Evolutionary conservation across 352 stramenopile species (phyloP), one percentile per base, ranked within the genome.

Genomic region (Phytophthora cryptogea): DNA sequence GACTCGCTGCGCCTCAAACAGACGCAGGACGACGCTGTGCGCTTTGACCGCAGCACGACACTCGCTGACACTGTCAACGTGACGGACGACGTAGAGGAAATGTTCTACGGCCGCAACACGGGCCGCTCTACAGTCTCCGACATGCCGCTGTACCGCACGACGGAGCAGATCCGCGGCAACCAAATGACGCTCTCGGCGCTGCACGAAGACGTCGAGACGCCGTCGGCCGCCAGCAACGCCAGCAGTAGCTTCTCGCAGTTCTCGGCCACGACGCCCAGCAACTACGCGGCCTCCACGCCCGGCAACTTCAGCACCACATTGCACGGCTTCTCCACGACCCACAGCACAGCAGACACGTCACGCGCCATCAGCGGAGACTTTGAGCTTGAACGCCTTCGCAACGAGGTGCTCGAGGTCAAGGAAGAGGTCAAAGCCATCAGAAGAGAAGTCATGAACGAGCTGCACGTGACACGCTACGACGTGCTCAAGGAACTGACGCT

Each of bases 401-500:
- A 68, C 2, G 83, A 92, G 37, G 50, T 95, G 32, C 54, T 68
- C 6, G 77, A 85, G 44, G 72, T 95, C 37, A 87, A 87, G 52
- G 53, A 70, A 14, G 82, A 95, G 44, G 74, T 93, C 41, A 72
- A 82, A 36, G 60, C 68, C 20, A 88, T 93, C 41, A 77, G 78
- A 10, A 77, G 81, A 37, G 83, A 95, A 53, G 74, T 95, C 54
- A 90, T 95, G 79, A 89, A 92, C 48, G 86, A 93, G 67, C 72
- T 95, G 54, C 86, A 93, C 58, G 63, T 83, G 23, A 90, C 79
- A 30, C 80, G 82, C 14, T 95, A 95, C 74, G 86, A 95, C 52
- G 66, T 95, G 47, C 72, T 95, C 39, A 95, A 95, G 62, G 86
- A 95, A 56, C 63, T 95, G 17, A 74, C 81, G 40, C 69, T 93